Evolutionary conservation across 148 eudicot species (phyloP), one percentile per base, ranked within the genome.

Genomic region (Rhododendron vialii): DNA sequence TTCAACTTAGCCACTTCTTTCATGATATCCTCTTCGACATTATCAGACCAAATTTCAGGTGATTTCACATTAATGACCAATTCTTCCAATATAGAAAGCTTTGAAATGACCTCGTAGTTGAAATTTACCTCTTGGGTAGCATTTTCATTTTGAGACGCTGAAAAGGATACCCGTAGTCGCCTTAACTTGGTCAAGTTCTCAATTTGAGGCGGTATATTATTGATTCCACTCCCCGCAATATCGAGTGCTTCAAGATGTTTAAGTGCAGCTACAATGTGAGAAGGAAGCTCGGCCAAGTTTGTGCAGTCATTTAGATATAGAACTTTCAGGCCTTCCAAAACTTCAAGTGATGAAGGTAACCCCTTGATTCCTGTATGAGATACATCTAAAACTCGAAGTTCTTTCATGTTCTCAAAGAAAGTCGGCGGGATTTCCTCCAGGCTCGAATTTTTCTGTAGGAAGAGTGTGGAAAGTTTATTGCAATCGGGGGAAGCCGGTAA

Each of bases 161-260:
- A 0, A 12, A 83, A 82, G 67, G 88, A 87, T 63, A 78, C 30
- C 30, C 73, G 36, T 51, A 87, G 36, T n/a, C 83, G 85, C 82
- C 17, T 87, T 51, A 87, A 30, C 2, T 3, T 2, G 8, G 5
- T 43, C 47, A 86, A 48, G 6, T 36, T 53, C 14, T 26, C 65
- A 48, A 65, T 59, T 10, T 83, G 50, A 35, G 45, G 12, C 1
- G 86, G 88, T 30, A 87, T 45, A 26, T 8, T 28, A 15, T 24
- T 18, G 61, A 87, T 2, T 48, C 86, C 86, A 83, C 78, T 87
- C 20, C 86, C 88, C 2, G 48, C 82, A 17, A 87, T 78, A 78
- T 87, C 88, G 20, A 87, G 86, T 14, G 80, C 78, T 83, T 87
- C 88, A 83, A 87, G 82, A 30, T 48, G 2, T 0, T 9, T 0